Base-by-base conservation (phyloP, 2,329 filamentous ascomycete species). In the Nigrospora osmanthi region DNA sequence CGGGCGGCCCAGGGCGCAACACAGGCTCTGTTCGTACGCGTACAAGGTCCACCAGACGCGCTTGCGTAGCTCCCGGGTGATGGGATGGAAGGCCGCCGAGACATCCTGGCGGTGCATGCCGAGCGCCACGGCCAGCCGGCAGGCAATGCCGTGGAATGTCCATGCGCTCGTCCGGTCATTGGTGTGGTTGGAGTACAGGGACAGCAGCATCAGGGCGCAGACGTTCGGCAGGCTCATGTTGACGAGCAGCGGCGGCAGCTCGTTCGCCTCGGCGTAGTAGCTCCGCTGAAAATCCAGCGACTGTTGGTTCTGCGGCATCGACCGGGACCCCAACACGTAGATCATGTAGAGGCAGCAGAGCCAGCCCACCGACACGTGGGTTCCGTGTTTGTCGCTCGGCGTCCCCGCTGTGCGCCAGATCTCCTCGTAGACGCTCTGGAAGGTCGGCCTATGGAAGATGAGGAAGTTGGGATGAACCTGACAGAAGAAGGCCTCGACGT, bases 51-150 rank as follows among this genome's bases (percentile, higher is more conserved):
- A 61, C 59, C 59, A 63, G 15, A 61, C 50, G 16, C 57, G 49
- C 32, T 59, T 58, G 11, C 58, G 54, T 15, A 59, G 51, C 38
- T 58, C 52, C n/a, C 53, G 51, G 33, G 58, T 52, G 2, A 56
- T 38, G 16, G 50, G 45, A 11, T 66, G 59, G 43, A 69, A 66
- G 2, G 63, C 58, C 32, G 57, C 54, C n/a, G 62, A 63, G 1
- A 62, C 58, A 28, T 58, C 62, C 49, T 69, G 66, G 31, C 66
- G 60, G 48, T 71, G 68, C 63, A 71, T 66, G 4, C 67, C 67
- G 43, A 70, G 58, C 13, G 65, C 66, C 44, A 68, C 65, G 3
- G 67, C 65, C 59, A 70, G 64, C 13, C 66, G 61, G 12, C 64
- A 65, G 10, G 63, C 67, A 32, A 62, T 60, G 3, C 67, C 67